phyloP scores from a whole-genome alignment of 2,329 filamentous ascomycete species.

The Fusarium staphyleae region DNA sequence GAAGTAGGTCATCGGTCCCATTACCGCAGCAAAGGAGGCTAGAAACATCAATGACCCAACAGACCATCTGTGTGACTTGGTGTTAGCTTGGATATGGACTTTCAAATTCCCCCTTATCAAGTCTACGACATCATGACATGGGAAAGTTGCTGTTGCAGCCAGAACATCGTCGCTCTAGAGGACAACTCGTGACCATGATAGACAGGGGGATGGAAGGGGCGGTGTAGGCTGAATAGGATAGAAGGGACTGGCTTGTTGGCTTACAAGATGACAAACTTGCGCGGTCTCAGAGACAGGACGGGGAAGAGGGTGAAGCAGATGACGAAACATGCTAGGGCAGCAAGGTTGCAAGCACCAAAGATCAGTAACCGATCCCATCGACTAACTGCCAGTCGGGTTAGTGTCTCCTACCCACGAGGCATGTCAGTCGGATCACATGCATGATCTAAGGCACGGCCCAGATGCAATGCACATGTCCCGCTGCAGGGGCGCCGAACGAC shows the following conservation, averaged over 20 bases:
- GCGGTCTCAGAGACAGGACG: conserved; percentile 77
- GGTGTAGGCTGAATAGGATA: conserved; percentile 5
- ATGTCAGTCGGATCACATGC: conserved; percentile 54
- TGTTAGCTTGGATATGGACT: conserved; percentile 39
- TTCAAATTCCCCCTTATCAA: conserved; percentile 21
- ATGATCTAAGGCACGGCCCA: conserved; percentile 46
- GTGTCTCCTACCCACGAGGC: conserved; percentile 51
- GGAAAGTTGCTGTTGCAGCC: conserved; percentile 26
- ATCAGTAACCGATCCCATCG: conserved; percentile 95
- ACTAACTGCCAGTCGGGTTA: conserved; percentile 72
- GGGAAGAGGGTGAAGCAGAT: conserved; percentile 92
- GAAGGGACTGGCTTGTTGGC: conserved; percentile 53
- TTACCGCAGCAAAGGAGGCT: conserved; percentile 89
- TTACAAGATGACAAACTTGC: conserved; percentile 98
- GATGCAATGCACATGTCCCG: conserved; percentile 55
- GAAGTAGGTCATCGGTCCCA: conserved; percentile 85
- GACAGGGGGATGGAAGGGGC: conserved; percentile 18
- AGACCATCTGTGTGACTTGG: conserved; percentile 75
- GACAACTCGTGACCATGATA: conserved; percentile 24
- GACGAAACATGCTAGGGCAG: conserved; percentile 89
- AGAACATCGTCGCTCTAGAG: conserved; percentile 9
- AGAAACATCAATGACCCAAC: conserved; percentile 91
- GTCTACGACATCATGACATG: conserved; percentile 25
- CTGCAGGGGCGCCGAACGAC: conserved; percentile 59
- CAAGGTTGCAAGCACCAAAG: conserved; percentile 90